Evolutionary conservation across 2,329 filamentous ascomycete species (phyloP).

Genomic region (Colletotrichum horii): DNA sequence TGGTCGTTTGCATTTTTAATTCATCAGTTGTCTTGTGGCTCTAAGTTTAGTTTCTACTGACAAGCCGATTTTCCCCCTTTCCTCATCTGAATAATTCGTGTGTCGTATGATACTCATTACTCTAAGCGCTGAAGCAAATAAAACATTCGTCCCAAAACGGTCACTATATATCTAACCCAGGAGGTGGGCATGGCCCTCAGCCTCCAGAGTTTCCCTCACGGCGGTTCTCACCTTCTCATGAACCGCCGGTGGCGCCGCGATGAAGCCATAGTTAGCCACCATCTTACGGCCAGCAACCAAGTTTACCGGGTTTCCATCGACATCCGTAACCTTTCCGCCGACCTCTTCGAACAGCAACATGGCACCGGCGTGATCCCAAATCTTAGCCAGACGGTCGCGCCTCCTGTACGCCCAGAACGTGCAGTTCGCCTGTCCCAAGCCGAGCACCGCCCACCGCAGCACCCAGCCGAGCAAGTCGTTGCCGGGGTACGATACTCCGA

Average conservation of each 20-base stretch:
- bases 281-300: constrained; percentile 53
- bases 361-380: constrained; percentile 66
- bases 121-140: background rate
- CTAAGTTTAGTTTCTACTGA: rapidly evolving
- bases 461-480: constrained; percentile 63
- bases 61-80: background rate
- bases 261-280: constrained; percentile 58
- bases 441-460: constrained; percentile 57
- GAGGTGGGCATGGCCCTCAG: constrained; percentile 36
- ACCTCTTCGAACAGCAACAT: constrained; percentile 64
- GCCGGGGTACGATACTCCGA: constrained; percentile 49
- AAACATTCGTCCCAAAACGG: background rate
- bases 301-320: constrained; percentile 57
- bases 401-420: constrained; percentile 63
- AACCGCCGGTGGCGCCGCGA: constrained; percentile 52
- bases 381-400: constrained; percentile 53
- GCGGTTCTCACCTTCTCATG: constrained; percentile 49
- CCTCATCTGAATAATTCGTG: background rate
- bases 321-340: constrained; percentile 60
- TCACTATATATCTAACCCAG: constrained; percentile 14
- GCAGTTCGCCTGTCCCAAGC: constrained; percentile 56
- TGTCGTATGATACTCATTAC: background rate
- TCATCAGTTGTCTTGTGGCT: background rate
- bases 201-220: constrained; percentile 36
- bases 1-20: background rate